phyloP scores from a whole-genome alignment of 306 rosid species.

The Prunus armeniaca region DNA sequence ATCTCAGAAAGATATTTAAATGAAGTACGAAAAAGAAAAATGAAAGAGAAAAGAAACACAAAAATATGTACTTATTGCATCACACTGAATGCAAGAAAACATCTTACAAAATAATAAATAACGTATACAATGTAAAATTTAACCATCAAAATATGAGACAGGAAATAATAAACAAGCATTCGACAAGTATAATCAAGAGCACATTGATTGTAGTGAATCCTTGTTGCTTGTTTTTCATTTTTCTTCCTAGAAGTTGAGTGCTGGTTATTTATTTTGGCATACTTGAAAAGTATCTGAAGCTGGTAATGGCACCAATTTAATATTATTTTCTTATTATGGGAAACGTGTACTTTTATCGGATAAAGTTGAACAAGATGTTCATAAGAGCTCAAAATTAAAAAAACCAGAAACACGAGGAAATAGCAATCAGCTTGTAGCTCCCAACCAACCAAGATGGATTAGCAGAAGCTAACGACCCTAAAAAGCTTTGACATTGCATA shows the following conservation, averaged over 20 bases:
- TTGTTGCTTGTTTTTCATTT: not conserved
- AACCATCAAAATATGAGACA: not conserved
- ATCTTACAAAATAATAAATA: not conserved
- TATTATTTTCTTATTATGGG: not conserved
- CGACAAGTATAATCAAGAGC: not conserved
- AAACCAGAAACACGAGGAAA: too few relatives aligned
- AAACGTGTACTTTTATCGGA: not conserved
- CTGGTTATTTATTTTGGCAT: not conserved
- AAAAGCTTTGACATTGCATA: not conserved
- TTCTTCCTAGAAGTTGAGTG: not conserved
- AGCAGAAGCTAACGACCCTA: not conserved
- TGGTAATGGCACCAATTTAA: too few relatives aligned
- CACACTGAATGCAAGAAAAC: not conserved
- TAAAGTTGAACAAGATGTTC: not conserved
- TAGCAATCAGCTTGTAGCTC: not conserved
- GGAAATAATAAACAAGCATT: not conserved
- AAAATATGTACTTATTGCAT: not conserved
- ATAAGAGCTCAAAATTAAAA: not conserved
- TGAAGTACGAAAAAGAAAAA: not conserved
- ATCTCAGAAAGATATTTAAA: conserved; percentile 31
- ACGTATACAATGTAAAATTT: not conserved
- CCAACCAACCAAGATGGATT: not conserved
- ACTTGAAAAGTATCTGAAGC: not conserved
- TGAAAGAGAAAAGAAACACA: not conserved
- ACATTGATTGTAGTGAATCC: not conserved